These are phyloP conservation scores for Grigorovia humatica DNA, from an alignment of 805 yeast species.

Conservation along the genomic window DNA sequence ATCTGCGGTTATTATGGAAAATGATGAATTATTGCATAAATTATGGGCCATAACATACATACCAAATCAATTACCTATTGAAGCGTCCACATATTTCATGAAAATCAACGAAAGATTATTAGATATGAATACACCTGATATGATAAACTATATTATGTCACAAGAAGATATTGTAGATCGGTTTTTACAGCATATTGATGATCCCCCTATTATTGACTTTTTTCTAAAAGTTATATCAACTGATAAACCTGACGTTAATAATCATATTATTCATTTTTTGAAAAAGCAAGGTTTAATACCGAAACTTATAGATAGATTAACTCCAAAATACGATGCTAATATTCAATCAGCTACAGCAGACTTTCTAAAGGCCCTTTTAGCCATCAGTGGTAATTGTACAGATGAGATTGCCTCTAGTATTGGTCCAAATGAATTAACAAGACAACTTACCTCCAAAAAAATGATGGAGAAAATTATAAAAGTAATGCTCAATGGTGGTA, in stretches of 20 bases:
- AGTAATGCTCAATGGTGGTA: conserved; percentile 73
- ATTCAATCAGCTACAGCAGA: conserved; percentile 93
- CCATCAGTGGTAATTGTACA: conserved; percentile 87
- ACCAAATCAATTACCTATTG: conserved; percentile 56
- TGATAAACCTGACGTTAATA: conserved; percentile 81
- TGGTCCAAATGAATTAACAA: conserved; percentile 90
- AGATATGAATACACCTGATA: conserved; percentile 79
- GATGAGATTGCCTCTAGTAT: conserved; percentile 81
- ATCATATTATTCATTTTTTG: conserved; percentile 72
- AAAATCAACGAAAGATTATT: conserved; percentile 82
- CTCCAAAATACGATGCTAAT: conserved; percentile 55
- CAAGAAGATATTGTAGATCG: conserved; percentile 66
- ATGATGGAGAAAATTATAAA: conserved; percentile 57
- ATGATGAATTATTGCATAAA: conserved; percentile 48
- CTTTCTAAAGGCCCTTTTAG: conserved; percentile 84
- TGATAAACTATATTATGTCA: conserved; percentile 56
- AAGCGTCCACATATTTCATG: conserved; percentile 79
- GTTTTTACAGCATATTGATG: conserved; percentile 77
- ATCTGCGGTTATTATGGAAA: conserved; percentile 81
- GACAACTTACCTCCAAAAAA: conserved; percentile 75
- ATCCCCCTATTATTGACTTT: conserved; percentile 92
- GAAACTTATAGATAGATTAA: conserved; percentile 57
- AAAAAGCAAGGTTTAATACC: conserved; percentile 67
- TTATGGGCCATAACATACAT: conserved; percentile 75
- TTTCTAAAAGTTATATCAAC: conserved; percentile 81